A percentile compares a stretch with the other conserved stretches of the same genome.
phyloP scores from a whole-genome alignment of 192 early-diverging fungal genomes.

The Allomyces macrogynus region DNA sequence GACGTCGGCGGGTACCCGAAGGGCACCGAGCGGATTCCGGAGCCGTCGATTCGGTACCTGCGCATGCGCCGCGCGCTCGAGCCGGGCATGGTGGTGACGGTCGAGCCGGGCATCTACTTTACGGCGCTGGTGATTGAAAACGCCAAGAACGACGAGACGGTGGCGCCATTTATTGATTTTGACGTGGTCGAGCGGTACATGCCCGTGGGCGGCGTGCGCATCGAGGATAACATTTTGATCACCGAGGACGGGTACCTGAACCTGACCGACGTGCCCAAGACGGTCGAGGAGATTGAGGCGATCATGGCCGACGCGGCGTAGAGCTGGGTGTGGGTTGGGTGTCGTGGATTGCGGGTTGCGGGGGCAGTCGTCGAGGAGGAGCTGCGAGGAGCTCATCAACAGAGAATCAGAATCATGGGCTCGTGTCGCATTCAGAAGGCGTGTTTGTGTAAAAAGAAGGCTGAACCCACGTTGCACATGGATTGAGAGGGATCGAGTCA shows the following conservation, averaged over 20 bases:
- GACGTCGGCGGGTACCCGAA: conserved; percentile 56
- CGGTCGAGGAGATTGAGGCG: conserved; percentile 47
- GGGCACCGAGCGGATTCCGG: conserved; percentile 45
- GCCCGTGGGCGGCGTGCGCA: conserved; percentile 75
- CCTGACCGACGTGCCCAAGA: conserved; percentile 65
- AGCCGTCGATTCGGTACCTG: conserved; percentile 49
- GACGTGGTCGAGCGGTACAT: conserved; percentile 43
- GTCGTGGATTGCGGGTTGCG: no score
- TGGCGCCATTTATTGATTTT: conserved; percentile 32
- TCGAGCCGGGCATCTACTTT: conserved; percentile 90
- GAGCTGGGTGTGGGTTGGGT: no score
- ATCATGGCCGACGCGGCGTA: background rate
- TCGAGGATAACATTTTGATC: conserved; percentile 78
- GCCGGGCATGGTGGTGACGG: conserved; percentile 69
- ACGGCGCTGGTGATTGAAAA: conserved; percentile 53
- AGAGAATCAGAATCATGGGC: no score
- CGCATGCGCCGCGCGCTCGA: conserved; percentile 52
- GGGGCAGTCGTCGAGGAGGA: no score
- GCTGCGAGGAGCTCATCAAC: no score
- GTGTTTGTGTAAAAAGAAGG: no score
- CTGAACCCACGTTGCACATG: no score
- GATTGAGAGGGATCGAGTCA: no score
- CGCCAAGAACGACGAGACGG: conserved; percentile 9
- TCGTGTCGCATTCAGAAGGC: no score
- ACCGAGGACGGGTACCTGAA: conserved; percentile 55